These are phyloP conservation scores for Mrakia frigida DNA, from an alignment of 768 basidiomycete species.

Conservation along the genomic window DNA sequence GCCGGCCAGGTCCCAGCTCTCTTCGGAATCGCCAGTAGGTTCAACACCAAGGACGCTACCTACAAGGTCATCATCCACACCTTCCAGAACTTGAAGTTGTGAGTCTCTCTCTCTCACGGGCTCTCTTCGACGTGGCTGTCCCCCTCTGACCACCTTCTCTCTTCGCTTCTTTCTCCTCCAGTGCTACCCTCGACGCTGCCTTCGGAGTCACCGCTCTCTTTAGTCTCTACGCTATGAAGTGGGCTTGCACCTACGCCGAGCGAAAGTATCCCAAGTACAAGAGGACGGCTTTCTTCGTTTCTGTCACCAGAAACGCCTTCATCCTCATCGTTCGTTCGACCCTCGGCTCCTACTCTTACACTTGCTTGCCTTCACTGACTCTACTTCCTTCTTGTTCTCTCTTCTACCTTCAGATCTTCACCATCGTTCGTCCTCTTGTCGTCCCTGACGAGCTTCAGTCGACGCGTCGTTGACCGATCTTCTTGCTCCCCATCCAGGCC, in stretches of 20 bases:
- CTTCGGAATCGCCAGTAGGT: constrained; percentile 72
- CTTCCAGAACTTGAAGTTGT: constrained; percentile 68
- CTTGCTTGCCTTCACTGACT: no score
- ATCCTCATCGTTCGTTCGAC: constrained; percentile 66
- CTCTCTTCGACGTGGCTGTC: background rate
- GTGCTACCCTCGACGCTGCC: constrained; percentile 69
- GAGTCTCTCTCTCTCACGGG: background rate
- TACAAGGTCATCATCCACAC: constrained; percentile 53
- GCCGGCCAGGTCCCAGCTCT: constrained; percentile 60
- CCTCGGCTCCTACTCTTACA: no score
- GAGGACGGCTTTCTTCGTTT: constrained; percentile 62
- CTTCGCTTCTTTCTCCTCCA: background rate
- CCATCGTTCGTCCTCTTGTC: background rate
- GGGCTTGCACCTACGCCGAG: constrained; percentile 37
- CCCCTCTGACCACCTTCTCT: no score
- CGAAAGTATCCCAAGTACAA: constrained; percentile 39
- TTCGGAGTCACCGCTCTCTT: constrained; percentile 76
- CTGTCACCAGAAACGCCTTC: constrained; percentile 46
- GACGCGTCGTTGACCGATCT: no score
- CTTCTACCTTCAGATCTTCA: no score
- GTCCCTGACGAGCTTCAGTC: background rate
- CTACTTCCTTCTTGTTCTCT: no score
- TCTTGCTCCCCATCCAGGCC: constrained; percentile 37
- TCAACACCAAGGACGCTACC: constrained; percentile 42
- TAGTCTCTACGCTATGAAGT: constrained; percentile 44